Evolutionary conservation across 495 filamentous ascomycete genomes (phyloP), one percentile per base, ranked within the genome.

Genomic region (Cetradonia linearis): DNA sequence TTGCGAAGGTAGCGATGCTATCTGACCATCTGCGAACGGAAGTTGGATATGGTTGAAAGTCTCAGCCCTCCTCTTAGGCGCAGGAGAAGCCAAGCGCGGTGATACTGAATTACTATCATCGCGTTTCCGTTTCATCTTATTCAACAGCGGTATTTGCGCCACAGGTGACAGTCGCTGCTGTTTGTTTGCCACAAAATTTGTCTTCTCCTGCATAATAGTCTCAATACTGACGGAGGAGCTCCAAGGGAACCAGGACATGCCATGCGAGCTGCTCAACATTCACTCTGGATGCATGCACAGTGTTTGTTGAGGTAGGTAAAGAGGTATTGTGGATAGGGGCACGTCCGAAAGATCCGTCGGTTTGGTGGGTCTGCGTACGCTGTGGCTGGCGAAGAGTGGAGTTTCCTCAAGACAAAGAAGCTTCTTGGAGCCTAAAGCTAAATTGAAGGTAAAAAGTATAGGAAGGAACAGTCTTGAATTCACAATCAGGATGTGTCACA

Each of bases 211-310:
- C 66, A 75, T 71, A 62, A 76, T 71, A 67, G 78, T 80, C 65
- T 82, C 77, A 65, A 73, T 77, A 73, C 77, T 75, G 65, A 78
- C 76, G 68, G 77, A 71, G 65, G 78, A 75, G 66, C 75, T 74
- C 80, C 79, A 82, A 64, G 80, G 74, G 37, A 78, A 69, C 62
- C 79, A 70, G 71, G 80, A 82, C 81, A 84, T 83, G 78, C 78
- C 77, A 80, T 78, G 74, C 70, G 74, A 78, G 59, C 64, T 64
- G 59, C 58, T 38, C 31, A 54, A 42, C 56, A 50, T 50, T 36
- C 27, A 59, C 31, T 11, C 27, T 59, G 6, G 4, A 30, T 16
- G 54, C 34, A 40, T 42, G 11, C n/a, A 31, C 50, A 56, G 23
- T 37, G 34, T 56, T 23, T 33, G 54, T 18, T 1, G 54, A 14